Conservation (phyloP, 1,284 basidiomycete species). For the Pascua sp. region DNA sequence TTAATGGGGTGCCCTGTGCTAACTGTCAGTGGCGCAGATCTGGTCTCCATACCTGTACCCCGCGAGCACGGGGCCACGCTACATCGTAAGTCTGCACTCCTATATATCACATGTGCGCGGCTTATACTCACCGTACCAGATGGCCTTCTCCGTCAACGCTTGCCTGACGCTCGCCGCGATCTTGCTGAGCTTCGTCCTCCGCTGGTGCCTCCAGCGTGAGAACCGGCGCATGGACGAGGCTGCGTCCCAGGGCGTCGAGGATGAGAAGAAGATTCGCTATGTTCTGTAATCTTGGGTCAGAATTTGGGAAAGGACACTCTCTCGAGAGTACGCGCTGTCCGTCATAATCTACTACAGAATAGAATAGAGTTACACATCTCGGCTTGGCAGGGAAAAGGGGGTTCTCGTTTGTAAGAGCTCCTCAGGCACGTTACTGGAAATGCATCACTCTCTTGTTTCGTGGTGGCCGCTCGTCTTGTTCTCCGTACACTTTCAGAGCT, state of each 20-base stretch:
- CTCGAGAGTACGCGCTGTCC: too few relatives aligned
- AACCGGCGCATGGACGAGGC: slow-evolving; percentile 16
- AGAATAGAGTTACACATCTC: too few relatives aligned
- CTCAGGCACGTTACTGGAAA: too few relatives aligned
- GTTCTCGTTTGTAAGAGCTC: too few relatives aligned
- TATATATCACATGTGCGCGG: too few relatives aligned
- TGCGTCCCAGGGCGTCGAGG: background rate
- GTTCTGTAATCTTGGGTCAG: background rate
- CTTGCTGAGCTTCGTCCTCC: slow-evolving; percentile 23
- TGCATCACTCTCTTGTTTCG: too few relatives aligned
- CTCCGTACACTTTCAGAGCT: too few relatives aligned
- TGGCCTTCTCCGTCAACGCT: slow-evolving; percentile 33
- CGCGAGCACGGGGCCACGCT: slow-evolving; percentile 23
- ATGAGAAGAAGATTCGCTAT: background rate
- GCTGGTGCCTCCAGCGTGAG: slow-evolving; percentile 25
- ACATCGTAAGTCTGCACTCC: slow-evolving; percentile 10
- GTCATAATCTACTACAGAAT: too few relatives aligned
- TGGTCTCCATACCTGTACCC: slow-evolving; percentile 42
- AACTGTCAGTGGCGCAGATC: slow-evolving; percentile 28
- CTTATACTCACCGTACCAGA: background rate
- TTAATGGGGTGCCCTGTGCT: background rate
- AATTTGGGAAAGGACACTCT: too few relatives aligned
- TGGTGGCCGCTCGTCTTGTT: too few relatives aligned
- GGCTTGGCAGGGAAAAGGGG: too few relatives aligned
- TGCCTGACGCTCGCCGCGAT: slow-evolving; percentile 28